Conservation (phyloP, 1,139 yeast species). For the Ogataea hybrid region DNA sequence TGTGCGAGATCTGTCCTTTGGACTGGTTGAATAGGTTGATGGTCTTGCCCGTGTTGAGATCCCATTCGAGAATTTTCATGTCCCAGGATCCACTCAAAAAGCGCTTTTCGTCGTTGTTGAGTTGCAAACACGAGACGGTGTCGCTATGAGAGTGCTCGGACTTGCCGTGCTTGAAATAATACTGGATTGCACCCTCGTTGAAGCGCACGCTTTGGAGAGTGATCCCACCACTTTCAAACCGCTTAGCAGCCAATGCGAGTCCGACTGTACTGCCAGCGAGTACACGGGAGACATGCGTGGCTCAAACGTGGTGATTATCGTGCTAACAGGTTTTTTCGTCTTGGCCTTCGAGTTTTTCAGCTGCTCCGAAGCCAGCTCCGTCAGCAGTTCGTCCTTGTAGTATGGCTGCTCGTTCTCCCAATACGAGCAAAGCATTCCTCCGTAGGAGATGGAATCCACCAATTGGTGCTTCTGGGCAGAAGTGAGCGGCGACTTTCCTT, state of each 20-base stretch:
- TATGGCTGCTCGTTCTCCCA: slow-evolving; percentile 97
- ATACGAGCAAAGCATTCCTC: slow-evolving; percentile 79
- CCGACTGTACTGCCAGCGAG: slow-evolving; percentile 78
- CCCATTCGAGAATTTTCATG: slow-evolving; percentile 77
- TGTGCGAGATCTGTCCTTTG: slow-evolving; percentile 75
- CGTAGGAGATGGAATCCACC: slow-evolving; percentile 80
- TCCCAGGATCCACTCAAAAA: slow-evolving; percentile 93
- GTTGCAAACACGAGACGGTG: slow-evolving; percentile 68
- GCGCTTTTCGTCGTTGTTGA: slow-evolving; percentile 58
- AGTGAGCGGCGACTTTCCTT: slow-evolving; percentile 87
- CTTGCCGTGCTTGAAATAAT: slow-evolving; percentile 49
- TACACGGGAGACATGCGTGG: slow-evolving; percentile 82
- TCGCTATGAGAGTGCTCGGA: slow-evolving; percentile 47
- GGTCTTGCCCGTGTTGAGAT: slow-evolving; percentile 68
- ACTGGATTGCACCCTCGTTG: slow-evolving; percentile 78
- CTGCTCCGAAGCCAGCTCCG: slow-evolving; percentile 20
- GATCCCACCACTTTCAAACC: slow-evolving; percentile 89
- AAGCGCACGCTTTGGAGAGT: slow-evolving; percentile 79
- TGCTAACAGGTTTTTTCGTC: slow-evolving; percentile 40
- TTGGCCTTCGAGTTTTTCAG: slow-evolving; percentile 38
- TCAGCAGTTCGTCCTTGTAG: slow-evolving; percentile 37
- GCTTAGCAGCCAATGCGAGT: slow-evolving; percentile 80
- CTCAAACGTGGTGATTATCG: slow-evolving; percentile 44
- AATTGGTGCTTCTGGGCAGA: slow-evolving; percentile 89
- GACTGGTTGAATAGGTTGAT: slow-evolving; percentile 48